Evolutionary conservation across 1,284 basidiomycete species (phyloP), one percentile per base, ranked within the genome.

Genomic region (Ceratobasidium papillatum): DNA sequence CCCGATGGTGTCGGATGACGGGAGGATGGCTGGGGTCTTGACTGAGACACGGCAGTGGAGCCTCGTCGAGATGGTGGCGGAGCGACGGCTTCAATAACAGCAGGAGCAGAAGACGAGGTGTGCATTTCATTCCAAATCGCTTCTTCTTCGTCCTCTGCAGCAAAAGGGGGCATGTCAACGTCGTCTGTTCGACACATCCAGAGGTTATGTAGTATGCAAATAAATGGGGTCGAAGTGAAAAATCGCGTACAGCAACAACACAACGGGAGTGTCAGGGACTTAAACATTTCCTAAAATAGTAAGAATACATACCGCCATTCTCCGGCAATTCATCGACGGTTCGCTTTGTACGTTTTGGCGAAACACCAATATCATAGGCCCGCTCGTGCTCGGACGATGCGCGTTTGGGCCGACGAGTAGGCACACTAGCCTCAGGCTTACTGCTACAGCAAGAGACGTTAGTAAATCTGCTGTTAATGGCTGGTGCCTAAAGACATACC

Each of bases 91-190:
- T 32, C 34, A n/a, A 66, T 25, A 52, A 34, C 49, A 22, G 49
- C 64, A 12, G 64, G 64, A 17, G 64, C 64, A 54, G 64, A 66
- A 14, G 65, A 69, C 1, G 65, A 58, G 22, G 49, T 45, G 36
- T 69, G 65, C 34, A 69, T 25, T 25, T 69, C 65, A 22, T 69
- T 58, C 65, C 65, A 69, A 19, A 45, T 45, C 27, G 49, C 51
- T 38, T 69, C 51, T 1, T 69, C 65, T 14, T 69, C 65, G 52
- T 69, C 65, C 58, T 61, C 58, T 32, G 7, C 54, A 17, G 22
- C 1, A 54, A 30, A 41, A 12, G 36, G 25, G 32, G 34, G 32
- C 32, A 52, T 51, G 25, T 56, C 65, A n/a, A 58, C 43, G 14
- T 69, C 65, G 8, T 58, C 51, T 11, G 45, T 4, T 17, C 27